Evolutionary conservation across 2,329 filamentous ascomycete species (phyloP).

Genomic region (Epichloe bromicola): DNA sequence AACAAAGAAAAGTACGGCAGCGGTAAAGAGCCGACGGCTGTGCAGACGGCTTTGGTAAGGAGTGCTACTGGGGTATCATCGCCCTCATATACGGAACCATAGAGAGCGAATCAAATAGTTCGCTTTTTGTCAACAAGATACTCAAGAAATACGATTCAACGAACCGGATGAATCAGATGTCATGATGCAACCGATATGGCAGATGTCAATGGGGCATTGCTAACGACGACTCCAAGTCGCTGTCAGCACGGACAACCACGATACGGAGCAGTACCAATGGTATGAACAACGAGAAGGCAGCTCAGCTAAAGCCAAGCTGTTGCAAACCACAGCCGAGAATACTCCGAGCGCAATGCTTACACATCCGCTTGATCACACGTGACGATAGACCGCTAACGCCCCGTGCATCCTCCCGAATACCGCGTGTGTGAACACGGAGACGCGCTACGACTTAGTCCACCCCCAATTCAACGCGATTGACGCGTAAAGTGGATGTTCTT

Average conservation of each 20-base stretch:
- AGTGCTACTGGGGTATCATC: conserved; percentile 37
- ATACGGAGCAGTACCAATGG: background rate
- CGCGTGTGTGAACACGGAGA: no score
- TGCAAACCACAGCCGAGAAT: conserved; percentile 7
- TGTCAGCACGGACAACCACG: conserved; percentile 6
- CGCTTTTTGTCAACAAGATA: background rate
- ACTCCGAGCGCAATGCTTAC: conserved; percentile 1
- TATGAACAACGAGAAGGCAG: no score
- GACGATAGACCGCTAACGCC: conserved; percentile 2
- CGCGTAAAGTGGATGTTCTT: conserved; percentile 8
- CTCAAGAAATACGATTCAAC: background rate
- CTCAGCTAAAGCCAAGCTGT: background rate
- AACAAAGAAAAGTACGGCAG: background rate
- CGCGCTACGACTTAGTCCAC: background rate
- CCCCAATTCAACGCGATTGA: conserved; percentile 7
- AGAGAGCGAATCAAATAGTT: background rate
- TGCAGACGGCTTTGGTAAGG: conserved; percentile 18
- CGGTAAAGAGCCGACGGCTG: conserved; percentile 18
- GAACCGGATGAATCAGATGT: background rate
- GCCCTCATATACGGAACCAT: conserved; percentile 15
- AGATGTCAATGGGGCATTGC: background rate
- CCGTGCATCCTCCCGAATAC: no score
- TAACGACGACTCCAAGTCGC: background rate
- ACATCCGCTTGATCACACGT: conserved; percentile 8
- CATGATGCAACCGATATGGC: background rate